Percentiles rank a stretch among this genome's conserved stretches.
Evolutionary conservation across 2,329 filamentous ascomycete genomes (phyloP).

Genomic region (Aspergillus carbonarius): DNA sequence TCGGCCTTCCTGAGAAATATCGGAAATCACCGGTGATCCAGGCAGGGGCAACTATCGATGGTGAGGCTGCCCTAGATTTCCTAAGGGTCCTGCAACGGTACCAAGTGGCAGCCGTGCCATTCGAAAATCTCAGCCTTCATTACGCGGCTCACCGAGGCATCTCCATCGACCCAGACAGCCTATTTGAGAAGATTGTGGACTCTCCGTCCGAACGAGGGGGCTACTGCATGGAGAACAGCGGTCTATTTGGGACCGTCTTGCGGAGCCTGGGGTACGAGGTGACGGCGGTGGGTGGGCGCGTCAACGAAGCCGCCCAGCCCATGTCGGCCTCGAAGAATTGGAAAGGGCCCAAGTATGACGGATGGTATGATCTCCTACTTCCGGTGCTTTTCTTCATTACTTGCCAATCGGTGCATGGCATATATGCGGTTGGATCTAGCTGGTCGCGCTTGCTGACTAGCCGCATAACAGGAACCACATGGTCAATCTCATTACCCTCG

Average conservation of each 20-base stretch:
- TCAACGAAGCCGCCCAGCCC: not conserved
- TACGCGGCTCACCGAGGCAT: not conserved
- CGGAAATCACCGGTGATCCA: not conserved
- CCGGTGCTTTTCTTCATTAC: not conserved
- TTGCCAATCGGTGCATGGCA: not conserved
- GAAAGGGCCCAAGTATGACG: not conserved
- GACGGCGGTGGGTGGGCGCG: not conserved
- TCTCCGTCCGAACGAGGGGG: not conserved
- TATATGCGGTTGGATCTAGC: not conserved
- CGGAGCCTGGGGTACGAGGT: not conserved
- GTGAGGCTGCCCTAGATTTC: not conserved
- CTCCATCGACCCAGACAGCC: not conserved
- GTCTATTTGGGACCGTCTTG: not conserved
- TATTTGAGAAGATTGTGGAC: not conserved
- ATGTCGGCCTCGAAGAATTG: not conserved
- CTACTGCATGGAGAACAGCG: constrained; percentile 3
- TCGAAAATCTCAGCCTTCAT: not conserved
- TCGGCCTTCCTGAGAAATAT: not conserved
- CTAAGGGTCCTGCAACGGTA: not conserved
- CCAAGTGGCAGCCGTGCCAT: not conserved
- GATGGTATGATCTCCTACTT: not conserved
- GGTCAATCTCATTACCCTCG: not conserved
- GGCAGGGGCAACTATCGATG: not conserved
- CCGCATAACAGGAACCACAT: not conserved
- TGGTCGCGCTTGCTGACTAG: not conserved